These are phyloP conservation scores for Fusarium staphyleae DNA, from an alignment of 2,329 filamentous ascomycete genomes.

Conservation along the genomic window DNA sequence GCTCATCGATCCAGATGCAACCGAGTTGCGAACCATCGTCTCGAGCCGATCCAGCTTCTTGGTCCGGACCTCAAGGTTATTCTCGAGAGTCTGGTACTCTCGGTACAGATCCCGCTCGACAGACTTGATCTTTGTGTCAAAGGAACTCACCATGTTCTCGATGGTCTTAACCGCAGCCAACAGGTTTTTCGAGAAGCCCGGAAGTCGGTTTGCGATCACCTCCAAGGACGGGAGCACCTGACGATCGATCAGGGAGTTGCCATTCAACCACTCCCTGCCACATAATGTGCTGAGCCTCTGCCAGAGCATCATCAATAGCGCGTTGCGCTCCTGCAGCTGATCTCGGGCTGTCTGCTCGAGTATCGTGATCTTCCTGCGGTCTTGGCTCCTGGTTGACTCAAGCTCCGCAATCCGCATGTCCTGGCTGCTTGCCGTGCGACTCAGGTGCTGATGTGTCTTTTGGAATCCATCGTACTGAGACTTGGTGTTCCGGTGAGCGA, in stretches of 20 bases:
- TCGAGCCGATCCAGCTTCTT: constrained; percentile 91
- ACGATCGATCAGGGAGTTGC: constrained; percentile 87
- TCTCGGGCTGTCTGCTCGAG: constrained; percentile 85
- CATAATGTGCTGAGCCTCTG: constrained; percentile 85
- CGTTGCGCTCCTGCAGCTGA: constrained; percentile 88
- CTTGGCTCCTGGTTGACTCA: constrained; percentile 77
- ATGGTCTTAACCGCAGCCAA: constrained; percentile 86
- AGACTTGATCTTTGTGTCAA: constrained; percentile 79
- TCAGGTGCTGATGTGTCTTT: constrained; percentile 85
- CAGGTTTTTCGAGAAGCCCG: constrained; percentile 89
- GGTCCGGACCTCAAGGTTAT: constrained; percentile 76
- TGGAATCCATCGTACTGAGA: constrained; percentile 87
- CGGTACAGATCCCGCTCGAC: constrained; percentile 92
- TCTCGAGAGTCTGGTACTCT: constrained; percentile 87
- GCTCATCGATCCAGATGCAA: constrained; percentile 58
- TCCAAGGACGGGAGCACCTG: constrained; percentile 84
- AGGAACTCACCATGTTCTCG: constrained; percentile 78
- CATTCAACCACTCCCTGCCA: constrained; percentile 89
- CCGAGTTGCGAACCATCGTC: constrained; percentile 72
- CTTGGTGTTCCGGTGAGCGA: constrained; percentile 84
- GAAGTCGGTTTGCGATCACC: constrained; percentile 82
- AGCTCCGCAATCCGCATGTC: constrained; percentile 86
- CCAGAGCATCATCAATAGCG: constrained; percentile 87
- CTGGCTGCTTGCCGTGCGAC: constrained; percentile 83
- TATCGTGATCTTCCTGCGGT: constrained; percentile 76